Evolutionary conservation across 2,329 filamentous ascomycete species (phyloP), one percentile per base, ranked within the genome.

Genomic region (Xylariaceae sp.): DNA sequence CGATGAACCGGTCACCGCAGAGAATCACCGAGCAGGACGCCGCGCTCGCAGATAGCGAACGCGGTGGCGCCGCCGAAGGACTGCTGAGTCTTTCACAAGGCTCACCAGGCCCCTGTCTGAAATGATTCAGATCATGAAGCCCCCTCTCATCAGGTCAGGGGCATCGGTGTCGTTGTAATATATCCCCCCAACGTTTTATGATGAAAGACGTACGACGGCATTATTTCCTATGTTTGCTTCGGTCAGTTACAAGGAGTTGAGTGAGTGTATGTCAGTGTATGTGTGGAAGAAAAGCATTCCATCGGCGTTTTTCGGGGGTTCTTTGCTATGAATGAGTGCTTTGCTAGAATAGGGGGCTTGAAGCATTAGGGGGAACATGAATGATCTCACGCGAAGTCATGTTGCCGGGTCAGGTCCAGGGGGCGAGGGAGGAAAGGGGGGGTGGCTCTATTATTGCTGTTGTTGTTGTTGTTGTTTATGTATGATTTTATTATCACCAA

Each of bases 61-160:
- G 77, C 59, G 80, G 77, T 3, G 74, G 77, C 50, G 82, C 81
- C 7, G 81, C 78, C 10, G 80, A 78, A 66, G 82, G 80, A 6
- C 67, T 86, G 64, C 66, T 84, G 62, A 79, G 78, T 61, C 70
- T 85, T 30, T 72, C 75, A 18, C 70, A 72, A 58, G 67, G 69
- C 51, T 73, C 61, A 42, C 62, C 62, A 10, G 57, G 57, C 7
- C 60, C 62, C 11, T 30, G 51, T 4, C 39, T 62, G 17, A 62
- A 44, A 60, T 60, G 51, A 58, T 10, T 13, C 7, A 11, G 10
- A n/a, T 4, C 2, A 11, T 15, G 6, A n/a, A 23, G 34, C 9
- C 5, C 23, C 17, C 49, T 13, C 49, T 11, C 37, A 9, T 13
- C 37, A 10, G 9, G 45, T 39, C 18, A 23, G 11, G 45, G 49